Percentiles rank a stretch among this genome's conserved stretches.
These are phyloP conservation scores for Clavispora phyllophila DNA, from an alignment of 805 yeast genomes.

Conservation along the genomic window DNA sequence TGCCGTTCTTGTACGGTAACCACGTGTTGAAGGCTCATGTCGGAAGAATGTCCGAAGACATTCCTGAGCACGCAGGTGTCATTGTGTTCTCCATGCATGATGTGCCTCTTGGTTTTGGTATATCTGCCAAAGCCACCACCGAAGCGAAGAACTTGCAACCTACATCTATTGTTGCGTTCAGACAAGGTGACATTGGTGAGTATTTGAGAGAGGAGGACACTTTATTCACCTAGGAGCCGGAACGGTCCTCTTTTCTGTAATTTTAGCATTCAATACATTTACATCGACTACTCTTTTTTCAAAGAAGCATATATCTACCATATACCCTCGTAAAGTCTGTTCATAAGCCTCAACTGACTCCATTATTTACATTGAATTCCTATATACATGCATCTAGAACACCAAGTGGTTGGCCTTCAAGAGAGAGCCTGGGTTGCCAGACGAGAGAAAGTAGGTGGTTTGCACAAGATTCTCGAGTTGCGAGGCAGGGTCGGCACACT, in stretches of 20 bases:
- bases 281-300: neutral
- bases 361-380: constrained; percentile 1
- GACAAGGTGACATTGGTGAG: constrained; percentile 98
- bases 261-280: constrained; percentile 8
- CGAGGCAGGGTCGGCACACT: constrained; percentile 16
- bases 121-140: constrained; percentile 83
- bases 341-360: neutral
- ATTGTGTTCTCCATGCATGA: constrained; percentile 88
- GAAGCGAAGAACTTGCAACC: constrained; percentile 89
- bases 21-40: constrained; percentile 94
- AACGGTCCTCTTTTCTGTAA: neutral
- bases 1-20: constrained; percentile 96
- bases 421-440: constrained; percentile 37
- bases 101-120: constrained; percentile 92
- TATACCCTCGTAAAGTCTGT: neutral
- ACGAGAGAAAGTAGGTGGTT: constrained; percentile 27
- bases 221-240: constrained; percentile 58
- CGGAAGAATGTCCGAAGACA: constrained; percentile 95
- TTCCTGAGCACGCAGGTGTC: constrained; percentile 97
- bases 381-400: constrained; percentile 12
- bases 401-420: constrained; percentile 26
- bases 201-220: constrained; percentile 97
- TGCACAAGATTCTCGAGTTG: constrained; percentile 27
- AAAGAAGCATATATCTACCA: no score
- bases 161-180: constrained; percentile 88